Base-by-base conservation (phyloP, 2,329 filamentous ascomycete genomes). In the Scytalidium sp. region DNA sequence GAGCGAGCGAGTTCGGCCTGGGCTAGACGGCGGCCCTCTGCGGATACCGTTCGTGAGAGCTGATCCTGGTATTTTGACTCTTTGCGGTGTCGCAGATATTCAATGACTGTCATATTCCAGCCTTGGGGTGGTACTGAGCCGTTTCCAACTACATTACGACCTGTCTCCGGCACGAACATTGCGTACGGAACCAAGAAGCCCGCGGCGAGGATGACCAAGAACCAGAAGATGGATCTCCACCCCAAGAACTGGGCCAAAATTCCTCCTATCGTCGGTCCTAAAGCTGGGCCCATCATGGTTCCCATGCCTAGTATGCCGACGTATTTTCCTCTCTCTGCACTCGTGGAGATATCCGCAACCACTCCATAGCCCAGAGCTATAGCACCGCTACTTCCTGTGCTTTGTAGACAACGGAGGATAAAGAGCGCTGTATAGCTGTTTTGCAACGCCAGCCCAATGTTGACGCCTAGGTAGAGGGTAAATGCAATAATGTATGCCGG, bases 351-450 rank as follows among this genome's bases (percentile, higher is more conserved):
- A 59, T 94, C 89, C 1, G 85, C 84, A 13, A 92, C 79, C 2
- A 90, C 81, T 2, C 83, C 88, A 53, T 79, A 86, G 0, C 81
- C 82, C 1, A 94, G 72, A 0, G 88, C 84, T n/a, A 90, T 73
- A 0, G 85, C 79, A 1, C 75, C 75, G 53, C 73, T 76, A 52
- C 73, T 77, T 1, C 78, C 82, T 1, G 78, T 74, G 17, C 78
- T 81, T 59, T 86, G 83, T 13, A 85, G 57, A 57, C 75, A 78
- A 2, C 83, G 72, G 3, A 85, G 66, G 1, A 79, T 71, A 27
- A 86, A 61, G 2, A 86, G 65, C 1, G 78, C 71, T 1, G 69
- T 68, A 53, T 80, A 82, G 53, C 62, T 75, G 10, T 72, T 72
- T 27, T 77, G 71, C 8, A 81, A 59, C 0, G 75, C 80, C 9